These are phyloP conservation scores for Cyclaneusma minus DNA, from an alignment of 2,329 filamentous ascomycete genomes.

Conservation along the genomic window DNA sequence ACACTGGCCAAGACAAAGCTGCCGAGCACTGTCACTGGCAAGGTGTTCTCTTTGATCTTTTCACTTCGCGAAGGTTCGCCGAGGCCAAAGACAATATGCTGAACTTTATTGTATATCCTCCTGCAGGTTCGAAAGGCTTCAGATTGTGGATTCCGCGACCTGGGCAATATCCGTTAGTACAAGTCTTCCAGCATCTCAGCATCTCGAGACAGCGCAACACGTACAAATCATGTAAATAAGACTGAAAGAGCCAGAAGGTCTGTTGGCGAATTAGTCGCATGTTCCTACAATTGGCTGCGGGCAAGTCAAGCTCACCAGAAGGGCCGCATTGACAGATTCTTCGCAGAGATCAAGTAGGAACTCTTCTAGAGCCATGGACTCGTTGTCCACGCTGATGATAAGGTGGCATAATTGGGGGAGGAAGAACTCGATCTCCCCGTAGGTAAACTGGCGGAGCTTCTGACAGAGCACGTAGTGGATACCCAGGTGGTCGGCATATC, in stretches of 20 bases:
- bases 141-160: conserved; percentile 57
- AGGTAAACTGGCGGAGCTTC: conserved; percentile 77
- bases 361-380: conserved; percentile 82
- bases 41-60: conserved; percentile 66
- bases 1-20: conserved; percentile 68
- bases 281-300: not conserved
- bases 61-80: conserved; percentile 53
- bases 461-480: conserved; percentile 82
- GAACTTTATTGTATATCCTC: conserved; percentile 75
- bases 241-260: conserved; percentile 88
- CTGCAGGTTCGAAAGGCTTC: conserved; percentile 70
- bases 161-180: no score
- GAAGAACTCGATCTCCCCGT: conserved; percentile 89
- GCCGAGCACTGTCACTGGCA: conserved; percentile 67
- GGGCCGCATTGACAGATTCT: conserved; percentile 70
- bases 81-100: conserved; percentile 72
- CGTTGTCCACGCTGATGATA: conserved; percentile 76
- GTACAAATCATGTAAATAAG: conserved; percentile 69
- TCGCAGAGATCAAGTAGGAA: conserved; percentile 76
- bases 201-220: no score
- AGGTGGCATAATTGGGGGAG: conserved; percentile 77
- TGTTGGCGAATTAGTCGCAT: conserved; percentile 19
- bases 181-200: no score
- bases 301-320: conserved; percentile 53
- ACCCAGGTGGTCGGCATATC: conserved; percentile 78